Conservation (phyloP, 805 yeast genomes). For the Scheffersomyces coipomensis region DNA sequence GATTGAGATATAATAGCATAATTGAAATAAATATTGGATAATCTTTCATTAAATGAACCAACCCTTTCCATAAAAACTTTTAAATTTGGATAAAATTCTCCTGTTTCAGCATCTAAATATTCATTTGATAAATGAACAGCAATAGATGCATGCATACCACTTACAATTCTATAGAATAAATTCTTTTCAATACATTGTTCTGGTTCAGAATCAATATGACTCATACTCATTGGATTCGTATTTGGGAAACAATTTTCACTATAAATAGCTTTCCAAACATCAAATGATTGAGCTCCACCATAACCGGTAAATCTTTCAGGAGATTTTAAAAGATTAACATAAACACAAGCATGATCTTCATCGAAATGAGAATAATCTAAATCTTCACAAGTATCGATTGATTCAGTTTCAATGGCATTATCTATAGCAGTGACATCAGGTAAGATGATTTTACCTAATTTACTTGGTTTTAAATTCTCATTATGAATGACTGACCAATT, state of each 20-base stretch:
- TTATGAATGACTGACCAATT: conserved; percentile 52
- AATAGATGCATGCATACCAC: conserved; percentile 95
- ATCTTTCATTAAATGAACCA: conserved; percentile 84
- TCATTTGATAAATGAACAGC: conserved; percentile 91
- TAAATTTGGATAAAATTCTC: conserved; percentile 81
- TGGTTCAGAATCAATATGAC: conserved; percentile 24
- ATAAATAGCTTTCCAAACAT: conserved; percentile 91
- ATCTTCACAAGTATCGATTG: conserved; percentile 36
- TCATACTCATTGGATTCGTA: conserved; percentile 36
- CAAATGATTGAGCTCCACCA: conserved; percentile 86
- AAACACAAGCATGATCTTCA: conserved; percentile 67
- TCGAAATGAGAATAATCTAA: conserved; percentile 71
- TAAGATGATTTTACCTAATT: conserved; percentile 49
- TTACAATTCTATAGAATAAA: conserved; percentile 78
- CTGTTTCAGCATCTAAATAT: conserved; percentile 61
- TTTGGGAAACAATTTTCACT: conserved; percentile 84
- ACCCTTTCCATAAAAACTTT: conserved; percentile 84
- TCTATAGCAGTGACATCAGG: conserved; percentile 15
- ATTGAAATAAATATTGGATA: conserved; percentile 87
- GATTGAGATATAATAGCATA: conserved; percentile 86
- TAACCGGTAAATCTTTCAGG: conserved; percentile 98
- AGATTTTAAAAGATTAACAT: conserved; percentile 81
- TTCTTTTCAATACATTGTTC: conserved; percentile 78
- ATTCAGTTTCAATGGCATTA: conserved; percentile 7
- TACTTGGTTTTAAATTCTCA: conserved; percentile 71